Percentiles rank a stretch among this genome's conserved stretches.
These are phyloP conservation scores for Fusarium begoniae DNA, from an alignment of 2,329 filamentous ascomycete genomes.

Conservation along the genomic window DNA sequence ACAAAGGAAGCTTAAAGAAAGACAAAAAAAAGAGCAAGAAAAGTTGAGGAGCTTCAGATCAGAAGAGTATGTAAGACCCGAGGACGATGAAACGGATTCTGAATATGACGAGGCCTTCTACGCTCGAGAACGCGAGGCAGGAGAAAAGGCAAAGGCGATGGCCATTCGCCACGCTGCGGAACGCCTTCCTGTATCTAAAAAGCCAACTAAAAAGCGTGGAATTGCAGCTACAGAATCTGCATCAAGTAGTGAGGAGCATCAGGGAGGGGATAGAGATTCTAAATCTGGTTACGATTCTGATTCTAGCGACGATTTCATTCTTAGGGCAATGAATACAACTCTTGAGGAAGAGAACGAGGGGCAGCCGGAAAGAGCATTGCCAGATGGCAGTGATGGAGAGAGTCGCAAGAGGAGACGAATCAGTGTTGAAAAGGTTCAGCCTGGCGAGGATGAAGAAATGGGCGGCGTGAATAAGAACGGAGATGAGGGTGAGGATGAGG, in stretches of 20 bases:
- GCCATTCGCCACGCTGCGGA: background rate
- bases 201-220: conserved; percentile 44
- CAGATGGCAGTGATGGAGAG: conserved; percentile 48
- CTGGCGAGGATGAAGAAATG: conserved; percentile 30
- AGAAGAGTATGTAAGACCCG: conserved; percentile 79
- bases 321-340: conserved; percentile 38
- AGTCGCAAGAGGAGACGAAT: conserved; percentile 51
- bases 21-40: conserved; percentile 76
- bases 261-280: background rate
- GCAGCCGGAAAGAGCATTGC: conserved; percentile 42
- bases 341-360: conserved; percentile 22
- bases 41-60: conserved; percentile 86
- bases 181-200: conserved; percentile 32
- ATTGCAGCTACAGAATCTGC: background rate
- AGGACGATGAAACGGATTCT: conserved; percentile 88
- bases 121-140: conserved; percentile 68
- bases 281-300: conserved; percentile 35
- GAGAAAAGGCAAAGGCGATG: conserved; percentile 22
- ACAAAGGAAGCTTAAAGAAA: conserved; percentile 68
- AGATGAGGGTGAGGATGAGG: conserved; percentile 44
- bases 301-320: conserved; percentile 40
- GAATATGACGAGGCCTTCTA: conserved; percentile 80
- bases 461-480: conserved; percentile 41
- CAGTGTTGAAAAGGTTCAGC: conserved; percentile 30
- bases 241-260: conserved; percentile 4